Conservation (phyloP, 2,329 filamentous ascomycete genomes). For the Aspergillus jensenii region DNA sequence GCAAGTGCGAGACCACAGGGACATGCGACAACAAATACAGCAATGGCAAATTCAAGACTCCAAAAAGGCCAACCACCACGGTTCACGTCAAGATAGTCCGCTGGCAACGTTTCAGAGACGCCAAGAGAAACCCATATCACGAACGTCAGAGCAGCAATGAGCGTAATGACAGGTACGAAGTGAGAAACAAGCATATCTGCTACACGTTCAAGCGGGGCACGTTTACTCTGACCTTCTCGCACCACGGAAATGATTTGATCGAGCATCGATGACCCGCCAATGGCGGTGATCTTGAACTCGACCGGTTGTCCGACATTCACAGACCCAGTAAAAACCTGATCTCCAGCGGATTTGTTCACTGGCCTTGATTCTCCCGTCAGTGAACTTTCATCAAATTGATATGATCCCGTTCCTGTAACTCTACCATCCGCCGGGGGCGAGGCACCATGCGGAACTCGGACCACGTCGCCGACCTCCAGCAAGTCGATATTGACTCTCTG, state of each 20-base stretch:
- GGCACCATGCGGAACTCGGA: slow-evolving; percentile 73
- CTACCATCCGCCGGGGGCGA: slow-evolving; percentile 82
- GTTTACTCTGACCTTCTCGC: slow-evolving; percentile 50
- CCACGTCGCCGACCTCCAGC: slow-evolving; percentile 71
- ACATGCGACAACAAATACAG: slow-evolving; percentile 84
- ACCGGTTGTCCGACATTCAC: slow-evolving; percentile 50
- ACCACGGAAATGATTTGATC: slow-evolving; percentile 51
- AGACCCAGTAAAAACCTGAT: slow-evolving; percentile 48
- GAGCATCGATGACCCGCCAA: slow-evolving; percentile 51
- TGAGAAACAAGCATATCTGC: slow-evolving; percentile 50
- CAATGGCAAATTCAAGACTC: slow-evolving; percentile 68
- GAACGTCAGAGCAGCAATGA: slow-evolving; percentile 49
- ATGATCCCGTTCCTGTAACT: slow-evolving; percentile 56
- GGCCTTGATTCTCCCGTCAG: slow-evolving; percentile 63
- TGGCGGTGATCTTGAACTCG: slow-evolving; percentile 42
- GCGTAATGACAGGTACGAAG: slow-evolving; percentile 50
- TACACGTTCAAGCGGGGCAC: slow-evolving; percentile 49
- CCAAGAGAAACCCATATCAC: slow-evolving; percentile 49
- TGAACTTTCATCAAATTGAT: slow-evolving; percentile 83
- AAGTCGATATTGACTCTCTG: slow-evolving; percentile 62
- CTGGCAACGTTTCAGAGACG: slow-evolving; percentile 42
- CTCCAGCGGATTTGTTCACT: slow-evolving; percentile 42
- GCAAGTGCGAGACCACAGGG: slow-evolving; percentile 81
- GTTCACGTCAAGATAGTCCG: slow-evolving; percentile 51
- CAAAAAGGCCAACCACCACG: slow-evolving; percentile 54